Base-by-base conservation (phyloP, 257 asterid species). In the Lycium barbarum region DNA sequence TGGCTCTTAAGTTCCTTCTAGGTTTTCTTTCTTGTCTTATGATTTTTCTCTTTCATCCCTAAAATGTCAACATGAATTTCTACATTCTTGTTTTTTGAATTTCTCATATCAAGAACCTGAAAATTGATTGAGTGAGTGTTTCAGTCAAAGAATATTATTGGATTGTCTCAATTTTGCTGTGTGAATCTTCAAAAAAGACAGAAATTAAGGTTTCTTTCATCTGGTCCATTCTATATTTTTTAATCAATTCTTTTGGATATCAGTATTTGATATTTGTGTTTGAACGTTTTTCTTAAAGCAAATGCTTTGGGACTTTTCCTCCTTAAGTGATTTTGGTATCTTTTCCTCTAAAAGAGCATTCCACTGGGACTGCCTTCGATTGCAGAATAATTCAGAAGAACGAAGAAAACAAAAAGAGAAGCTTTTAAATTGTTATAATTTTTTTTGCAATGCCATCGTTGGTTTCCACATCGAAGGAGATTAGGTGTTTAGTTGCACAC, bases 131-230 rank as follows among this genome's bases (percentile, higher is more conserved):
- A 49, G 38, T 58, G 81, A 22, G 81, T 74, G 38, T 49, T 74
- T 49, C 81, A 22, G 62, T 74, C 81, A 22, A 49, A 22, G 62
- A 38, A 49, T 84, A 18, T 33, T 76, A 63, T 67, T 6, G 20
- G 74, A 61, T 7, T 38, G 53, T 84, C 57, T 38, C 47, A 47
- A 18, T 49, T 61, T 33, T 33, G 62, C 68, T 26, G 79, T 84
- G 57, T 47, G 84, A 73, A 74, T 73, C 84, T 88, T 66, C 83
- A 76, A 84, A 73, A 80, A 85, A 83, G 84, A 86, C 85, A 84
- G 79, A 73, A 87, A 81, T 88, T 93, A 85, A 91, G 92, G 93
- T 85, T 91, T 88, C 83, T 85, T 74, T 91, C 93, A 90, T 92
- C 92, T 91, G 88, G 84, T 68, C 83, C 85, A 45, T 40, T 79